Conservation (phyloP, 805 yeast genomes). For the Candida maris region DNA sequence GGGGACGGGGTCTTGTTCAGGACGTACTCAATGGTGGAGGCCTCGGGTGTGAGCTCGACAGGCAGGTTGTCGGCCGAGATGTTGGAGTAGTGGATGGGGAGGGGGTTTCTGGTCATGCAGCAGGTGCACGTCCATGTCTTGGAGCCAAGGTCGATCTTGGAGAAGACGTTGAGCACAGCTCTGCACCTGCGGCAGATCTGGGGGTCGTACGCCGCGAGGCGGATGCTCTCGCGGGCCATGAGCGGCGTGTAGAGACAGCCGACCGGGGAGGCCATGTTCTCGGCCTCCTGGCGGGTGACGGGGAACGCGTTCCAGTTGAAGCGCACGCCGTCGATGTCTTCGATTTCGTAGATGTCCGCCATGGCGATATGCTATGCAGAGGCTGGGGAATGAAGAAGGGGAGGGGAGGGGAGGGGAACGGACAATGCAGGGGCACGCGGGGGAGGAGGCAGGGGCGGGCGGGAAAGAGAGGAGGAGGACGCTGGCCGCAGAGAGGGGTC, state of each 20-base stretch:
- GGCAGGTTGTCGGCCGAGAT: constrained; percentile 77
- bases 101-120: constrained; percentile 71
- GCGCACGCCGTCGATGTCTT: constrained; percentile 61
- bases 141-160: constrained; percentile 71
- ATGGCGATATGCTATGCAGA: too few species aligned
- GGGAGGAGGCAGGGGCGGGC: too few species aligned
- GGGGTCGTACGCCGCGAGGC: constrained; percentile 83
- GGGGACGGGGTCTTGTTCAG: constrained; percentile 52
- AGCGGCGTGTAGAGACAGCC: constrained; percentile 96
- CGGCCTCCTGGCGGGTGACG: constrained; percentile 81
- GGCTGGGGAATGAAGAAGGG: too few species aligned
- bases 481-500: too few species aligned
- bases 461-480: too few species aligned
- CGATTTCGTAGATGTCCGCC: constrained; percentile 55
- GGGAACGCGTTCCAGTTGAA: constrained; percentile 89
- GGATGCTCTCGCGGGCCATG: constrained; percentile 69
- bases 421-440: too few species aligned
- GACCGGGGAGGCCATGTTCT: constrained; percentile 88
- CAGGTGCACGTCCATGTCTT: constrained; percentile 83
- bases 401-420: too few species aligned
- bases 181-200: constrained; percentile 80
- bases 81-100: constrained; percentile 79
- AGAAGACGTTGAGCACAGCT: constrained; percentile 82
- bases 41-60: constrained; percentile 63
- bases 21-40: constrained; percentile 82